phyloP scores from a whole-genome alignment of 2,329 filamentous ascomycete genomes.

The Tolypocladium pustulatum region DNA sequence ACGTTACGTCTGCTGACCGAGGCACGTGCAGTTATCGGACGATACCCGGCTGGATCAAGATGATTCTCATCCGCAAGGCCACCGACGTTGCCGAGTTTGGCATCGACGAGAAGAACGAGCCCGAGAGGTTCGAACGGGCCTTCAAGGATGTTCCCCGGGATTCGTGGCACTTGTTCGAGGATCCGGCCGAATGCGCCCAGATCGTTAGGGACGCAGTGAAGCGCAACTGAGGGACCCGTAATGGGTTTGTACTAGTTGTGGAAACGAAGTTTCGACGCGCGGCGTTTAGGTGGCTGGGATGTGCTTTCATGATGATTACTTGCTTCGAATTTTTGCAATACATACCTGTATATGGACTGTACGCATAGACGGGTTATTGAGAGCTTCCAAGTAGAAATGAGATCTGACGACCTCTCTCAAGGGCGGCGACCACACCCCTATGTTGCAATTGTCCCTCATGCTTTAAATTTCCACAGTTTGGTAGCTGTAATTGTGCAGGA shows the following conservation, averaged over 20 bases:
- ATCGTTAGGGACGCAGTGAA: conserved; percentile 17
- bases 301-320: background rate
- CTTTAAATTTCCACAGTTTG: too few relatives aligned
- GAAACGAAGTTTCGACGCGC: background rate
- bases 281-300: background rate
- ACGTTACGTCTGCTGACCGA: conserved; percentile 6
- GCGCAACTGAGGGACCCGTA: background rate
- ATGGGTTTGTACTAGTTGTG: background rate
- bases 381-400: background rate
- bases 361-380: background rate
- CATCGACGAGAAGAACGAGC: conserved; percentile 64
- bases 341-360: background rate
- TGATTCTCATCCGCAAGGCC: conserved; percentile 80
- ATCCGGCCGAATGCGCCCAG: conserved; percentile 52
- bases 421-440: background rate
- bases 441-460: background rate
- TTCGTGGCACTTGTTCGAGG: conserved; percentile 74
- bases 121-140: conserved; percentile 68
- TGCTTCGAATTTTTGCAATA: background rate
- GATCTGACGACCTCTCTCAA: background rate
- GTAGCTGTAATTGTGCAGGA: background rate
- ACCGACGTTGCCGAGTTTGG: conserved; percentile 58
- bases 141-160: conserved; percentile 63
- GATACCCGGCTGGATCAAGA: conserved; percentile 65
- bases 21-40: conserved; percentile 38